These are phyloP conservation scores for Sarocladiaceae sp. DNA, from an alignment of 2,329 filamentous ascomycete genomes.

Conservation along the genomic window DNA sequence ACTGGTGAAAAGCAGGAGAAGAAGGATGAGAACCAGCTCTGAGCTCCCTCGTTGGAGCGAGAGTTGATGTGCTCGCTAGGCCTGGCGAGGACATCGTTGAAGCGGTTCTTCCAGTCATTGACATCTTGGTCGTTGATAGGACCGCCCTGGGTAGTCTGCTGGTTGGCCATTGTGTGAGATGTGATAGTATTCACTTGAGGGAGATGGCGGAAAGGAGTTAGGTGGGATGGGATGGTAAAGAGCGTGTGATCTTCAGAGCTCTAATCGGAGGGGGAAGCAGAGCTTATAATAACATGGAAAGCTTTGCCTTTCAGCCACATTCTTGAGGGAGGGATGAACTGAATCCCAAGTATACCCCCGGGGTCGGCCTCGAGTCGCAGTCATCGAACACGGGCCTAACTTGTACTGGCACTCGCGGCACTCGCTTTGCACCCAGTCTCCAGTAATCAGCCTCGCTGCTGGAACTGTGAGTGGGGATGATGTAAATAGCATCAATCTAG, in stretches of 20 bases:
- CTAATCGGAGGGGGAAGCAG: neutral
- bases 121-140: constrained; percentile 38
- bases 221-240: too few species aligned
- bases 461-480: neutral
- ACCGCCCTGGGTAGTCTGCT: constrained; percentile 14
- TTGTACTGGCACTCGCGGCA: neutral
- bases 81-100: constrained; percentile 39
- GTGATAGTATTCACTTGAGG: too few species aligned
- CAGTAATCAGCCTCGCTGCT: constrained; percentile 7
- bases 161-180: neutral
- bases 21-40: constrained; percentile 35
- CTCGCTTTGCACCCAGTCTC: neutral
- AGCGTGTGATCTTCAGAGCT: too few species aligned
- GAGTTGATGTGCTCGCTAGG: constrained; percentile 39
- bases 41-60: constrained; percentile 30
- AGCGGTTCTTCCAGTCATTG: constrained; percentile 37
- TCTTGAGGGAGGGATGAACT: neutral
- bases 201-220: neutral
- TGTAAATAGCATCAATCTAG: neutral
- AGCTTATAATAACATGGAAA: neutral
- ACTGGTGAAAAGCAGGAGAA: constrained; percentile 42
- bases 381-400: too few species aligned
- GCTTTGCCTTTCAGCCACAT: constrained; percentile 5
- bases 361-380: neutral
- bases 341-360: neutral